These are phyloP conservation scores for Pontederia crassipes DNA, from an alignment of 176 grass and related monocot species.

Conservation along the genomic window DNA sequence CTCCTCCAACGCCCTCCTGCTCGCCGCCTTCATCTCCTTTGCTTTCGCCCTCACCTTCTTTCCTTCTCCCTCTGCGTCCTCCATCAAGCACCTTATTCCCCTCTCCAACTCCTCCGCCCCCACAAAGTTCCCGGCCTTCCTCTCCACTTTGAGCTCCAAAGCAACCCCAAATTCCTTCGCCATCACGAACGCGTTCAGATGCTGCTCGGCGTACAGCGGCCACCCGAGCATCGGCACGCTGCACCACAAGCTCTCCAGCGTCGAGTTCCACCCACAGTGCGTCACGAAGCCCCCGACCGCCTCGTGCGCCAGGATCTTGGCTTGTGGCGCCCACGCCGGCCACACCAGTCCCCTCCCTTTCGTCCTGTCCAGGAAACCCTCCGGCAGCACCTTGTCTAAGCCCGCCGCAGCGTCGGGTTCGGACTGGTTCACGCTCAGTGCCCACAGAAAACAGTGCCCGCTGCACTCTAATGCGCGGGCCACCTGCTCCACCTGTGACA, in stretches of 20 bases:
- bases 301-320: conserved; percentile 25
- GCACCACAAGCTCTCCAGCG: conserved; percentile 46
- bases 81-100: conserved; percentile 32
- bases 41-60: conserved; percentile 30
- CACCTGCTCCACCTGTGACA: no score
- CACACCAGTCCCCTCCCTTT: conserved; percentile 25
- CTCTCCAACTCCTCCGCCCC: conserved; percentile 37
- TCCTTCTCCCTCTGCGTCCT: conserved; percentile 22
- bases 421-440: no score
- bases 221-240: conserved; percentile 42
- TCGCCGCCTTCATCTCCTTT: conserved; percentile 33
- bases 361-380: conserved; percentile 28
- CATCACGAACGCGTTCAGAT: conserved; percentile 52
- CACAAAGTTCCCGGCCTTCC: conserved; percentile 37
- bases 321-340: conserved; percentile 45
- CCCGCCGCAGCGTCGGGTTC: no score
- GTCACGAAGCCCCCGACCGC: conserved; percentile 48
- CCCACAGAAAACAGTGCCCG: no score
- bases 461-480: no score
- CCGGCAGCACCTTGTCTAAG: conserved; percentile 15
- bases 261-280: conserved; percentile 50
- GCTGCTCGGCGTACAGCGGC: conserved; percentile 57
- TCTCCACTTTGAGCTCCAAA: conserved; percentile 31
- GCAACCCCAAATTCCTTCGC: conserved; percentile 44
- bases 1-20: background rate